Evolutionary conservation across 2,329 filamentous ascomycete species (phyloP).

Genomic region (Fusarium haematococcum): DNA sequence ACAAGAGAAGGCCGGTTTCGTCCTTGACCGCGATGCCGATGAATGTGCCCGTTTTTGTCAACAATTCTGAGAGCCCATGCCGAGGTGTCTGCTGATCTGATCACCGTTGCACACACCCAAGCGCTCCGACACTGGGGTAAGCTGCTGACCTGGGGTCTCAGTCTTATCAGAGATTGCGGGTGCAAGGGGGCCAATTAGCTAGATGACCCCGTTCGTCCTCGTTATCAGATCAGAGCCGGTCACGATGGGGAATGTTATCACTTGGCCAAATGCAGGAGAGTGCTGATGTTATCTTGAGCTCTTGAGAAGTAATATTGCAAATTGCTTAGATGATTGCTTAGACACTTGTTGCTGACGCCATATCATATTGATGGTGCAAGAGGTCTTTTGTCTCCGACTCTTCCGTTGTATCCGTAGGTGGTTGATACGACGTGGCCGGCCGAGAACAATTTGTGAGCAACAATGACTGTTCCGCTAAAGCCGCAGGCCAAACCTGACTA

Average conservation of each 20-base stretch:
- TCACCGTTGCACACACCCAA: constrained; percentile 6
- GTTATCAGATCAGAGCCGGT: background rate
- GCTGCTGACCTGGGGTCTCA: constrained; percentile 30
- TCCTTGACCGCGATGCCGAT: background rate
- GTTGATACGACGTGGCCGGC: background rate
- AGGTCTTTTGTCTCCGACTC: background rate
- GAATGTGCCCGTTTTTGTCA: background rate
- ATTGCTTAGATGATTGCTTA: background rate
- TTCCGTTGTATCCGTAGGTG: background rate
- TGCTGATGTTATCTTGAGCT: constrained; percentile 10
- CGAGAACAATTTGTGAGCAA: constrained; percentile 1
- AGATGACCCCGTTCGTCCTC: background rate
- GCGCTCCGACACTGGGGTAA: background rate
- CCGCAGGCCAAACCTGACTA: background rate
- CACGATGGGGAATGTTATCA: constrained; percentile 19
- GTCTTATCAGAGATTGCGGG: constrained; percentile 7
- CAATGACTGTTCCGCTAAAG: constrained; percentile 5
- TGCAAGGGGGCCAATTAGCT: background rate
- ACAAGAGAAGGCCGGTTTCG: background rate
- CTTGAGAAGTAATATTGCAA: background rate
- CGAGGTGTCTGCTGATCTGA: constrained; percentile 34
- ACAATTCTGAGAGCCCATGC: background rate
- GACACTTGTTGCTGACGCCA: constrained; percentile 1
- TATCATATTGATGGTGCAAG: background rate
- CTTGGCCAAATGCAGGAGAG: constrained; percentile 4